Evolutionary conservation across 2,329 filamentous ascomycete genomes (phyloP).

Genomic region (Arthrinium puccinioides): DNA sequence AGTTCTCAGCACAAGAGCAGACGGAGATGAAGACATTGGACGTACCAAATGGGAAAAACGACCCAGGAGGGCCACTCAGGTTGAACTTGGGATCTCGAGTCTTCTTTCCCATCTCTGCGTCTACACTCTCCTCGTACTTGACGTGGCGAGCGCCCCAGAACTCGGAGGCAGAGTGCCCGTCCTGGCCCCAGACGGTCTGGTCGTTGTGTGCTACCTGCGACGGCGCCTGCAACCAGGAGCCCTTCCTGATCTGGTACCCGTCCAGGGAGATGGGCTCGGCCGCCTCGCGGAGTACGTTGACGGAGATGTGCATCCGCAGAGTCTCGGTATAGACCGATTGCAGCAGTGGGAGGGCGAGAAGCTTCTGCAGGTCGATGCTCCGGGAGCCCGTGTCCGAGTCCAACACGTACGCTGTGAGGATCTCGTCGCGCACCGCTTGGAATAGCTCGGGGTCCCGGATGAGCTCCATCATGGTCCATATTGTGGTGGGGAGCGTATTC

Average conservation of each 20-base stretch:
- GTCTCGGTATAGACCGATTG: slow-evolving; percentile 19
- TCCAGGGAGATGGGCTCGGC: slow-evolving; percentile 8
- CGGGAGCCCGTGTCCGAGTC: slow-evolving; percentile 8
- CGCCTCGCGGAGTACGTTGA: slow-evolving; percentile 17
- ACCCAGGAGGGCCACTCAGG: not conserved
- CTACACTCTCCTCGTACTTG: not conserved
- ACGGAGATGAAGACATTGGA: slow-evolving; percentile 4
- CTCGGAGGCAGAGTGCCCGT: slow-evolving; percentile 12
- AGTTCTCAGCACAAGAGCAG: slow-evolving; percentile 10
- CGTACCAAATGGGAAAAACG: slow-evolving; percentile 1
- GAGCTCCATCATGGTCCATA: slow-evolving; percentile 21
- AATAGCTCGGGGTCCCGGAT: slow-evolving; percentile 15
- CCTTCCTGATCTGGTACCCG: slow-evolving; percentile 11
- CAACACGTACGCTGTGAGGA: slow-evolving; percentile 1
- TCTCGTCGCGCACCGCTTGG: slow-evolving; percentile 13
- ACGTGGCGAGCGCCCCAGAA: slow-evolving; percentile 12
- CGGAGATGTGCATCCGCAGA: slow-evolving; percentile 16
- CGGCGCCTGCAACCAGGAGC: slow-evolving; percentile 14
- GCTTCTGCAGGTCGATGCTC: slow-evolving; percentile 10
- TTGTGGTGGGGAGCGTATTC: slow-evolving; percentile 20
- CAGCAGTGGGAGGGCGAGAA: slow-evolving; percentile 16
- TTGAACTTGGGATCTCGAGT: not conserved
- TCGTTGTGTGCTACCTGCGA: slow-evolving; percentile 15
- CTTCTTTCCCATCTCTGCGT: not conserved
- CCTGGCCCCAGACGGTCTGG: slow-evolving; percentile 10